A percentile compares a stretch with the other conserved stretches of the same genome.
Conservation (phyloP, 108 stramenopile genomes). For the Nitzschia sp. region DNA sequence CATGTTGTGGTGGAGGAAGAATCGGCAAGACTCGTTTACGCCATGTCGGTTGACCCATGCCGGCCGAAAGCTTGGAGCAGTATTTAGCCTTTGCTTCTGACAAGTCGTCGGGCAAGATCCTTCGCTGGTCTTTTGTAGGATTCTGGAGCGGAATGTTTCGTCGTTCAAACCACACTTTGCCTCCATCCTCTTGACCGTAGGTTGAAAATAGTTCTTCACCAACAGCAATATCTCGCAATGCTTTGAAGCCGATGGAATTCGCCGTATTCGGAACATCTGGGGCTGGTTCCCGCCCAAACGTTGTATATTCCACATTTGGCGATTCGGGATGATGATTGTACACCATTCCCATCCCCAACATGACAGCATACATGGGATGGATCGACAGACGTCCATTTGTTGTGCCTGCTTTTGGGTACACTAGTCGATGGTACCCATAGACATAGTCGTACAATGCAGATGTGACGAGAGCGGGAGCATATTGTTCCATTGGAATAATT, state of each 20-base stretch:
- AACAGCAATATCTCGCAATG: slow-evolving; percentile 27
- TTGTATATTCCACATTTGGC: slow-evolving; percentile 38
- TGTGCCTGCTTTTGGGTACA: not conserved
- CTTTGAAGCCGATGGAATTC: slow-evolving; percentile 37
- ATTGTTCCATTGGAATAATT: slow-evolving; percentile 27
- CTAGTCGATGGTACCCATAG: slow-evolving; percentile 39
- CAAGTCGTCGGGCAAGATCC: not conserved
- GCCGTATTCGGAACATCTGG: slow-evolving; percentile 13
- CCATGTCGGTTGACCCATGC: slow-evolving; percentile 47
- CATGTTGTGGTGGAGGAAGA: slow-evolving; percentile 2
- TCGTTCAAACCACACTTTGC: slow-evolving; percentile 26
- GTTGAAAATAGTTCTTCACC: slow-evolving; percentile 49
- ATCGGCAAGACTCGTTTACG: slow-evolving; percentile 30
- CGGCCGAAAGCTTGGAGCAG: slow-evolving; percentile 42
- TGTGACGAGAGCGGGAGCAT: slow-evolving; percentile 14
- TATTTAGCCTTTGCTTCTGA: slow-evolving; percentile 10
- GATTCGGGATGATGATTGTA: slow-evolving; percentile 41
- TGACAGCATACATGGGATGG: slow-evolving; percentile 17
- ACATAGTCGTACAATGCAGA: slow-evolving; percentile 44
- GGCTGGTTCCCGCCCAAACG: slow-evolving; percentile 36
- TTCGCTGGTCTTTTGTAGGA: not conserved
- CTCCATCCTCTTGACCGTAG: slow-evolving; percentile 27
- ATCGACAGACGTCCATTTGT: not conserved
- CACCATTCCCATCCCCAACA: slow-evolving; percentile 42
- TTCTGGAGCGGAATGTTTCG: slow-evolving; percentile 8